phyloP scores from a whole-genome alignment of 2,329 filamentous ascomycete genomes.

The Aspergillus sp. region DNA sequence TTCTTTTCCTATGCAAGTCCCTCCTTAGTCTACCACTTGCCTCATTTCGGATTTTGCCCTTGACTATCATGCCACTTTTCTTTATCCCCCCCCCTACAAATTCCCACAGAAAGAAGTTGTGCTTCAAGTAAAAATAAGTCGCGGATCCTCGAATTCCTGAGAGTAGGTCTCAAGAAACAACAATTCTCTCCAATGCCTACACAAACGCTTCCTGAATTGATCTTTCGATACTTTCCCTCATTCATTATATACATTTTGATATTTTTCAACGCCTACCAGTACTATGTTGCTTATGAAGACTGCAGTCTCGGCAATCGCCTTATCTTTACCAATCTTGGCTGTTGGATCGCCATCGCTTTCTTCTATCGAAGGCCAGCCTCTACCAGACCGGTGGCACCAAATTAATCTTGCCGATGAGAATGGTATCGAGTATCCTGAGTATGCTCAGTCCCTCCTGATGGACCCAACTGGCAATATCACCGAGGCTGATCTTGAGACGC shows the following conservation, averaged over 20 bases:
- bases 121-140: not conserved
- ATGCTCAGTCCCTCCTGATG: not conserved
- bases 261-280: not conserved
- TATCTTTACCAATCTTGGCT: not conserved
- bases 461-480: not conserved
- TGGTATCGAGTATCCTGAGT: not conserved
- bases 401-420: not conserved
- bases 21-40: too few relatives aligned
- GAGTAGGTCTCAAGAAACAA: not conserved
- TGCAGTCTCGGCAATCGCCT: not conserved
- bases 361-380: not conserved
- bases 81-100: not conserved
- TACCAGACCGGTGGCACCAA: not conserved
- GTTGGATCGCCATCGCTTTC: not conserved
- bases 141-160: not conserved
- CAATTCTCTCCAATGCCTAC: not conserved
- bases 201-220: not conserved
- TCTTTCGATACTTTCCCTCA: not conserved
- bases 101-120: not conserved
- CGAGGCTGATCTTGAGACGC: not conserved
- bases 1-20: too few relatives aligned
- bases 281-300: not conserved
- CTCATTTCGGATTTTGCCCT: not conserved
- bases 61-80: not conserved
- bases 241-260: not conserved